These are phyloP conservation scores for Lagenidium giganteum DNA, from an alignment of 352 stramenopile genomes.

Conservation along the genomic window DNA sequence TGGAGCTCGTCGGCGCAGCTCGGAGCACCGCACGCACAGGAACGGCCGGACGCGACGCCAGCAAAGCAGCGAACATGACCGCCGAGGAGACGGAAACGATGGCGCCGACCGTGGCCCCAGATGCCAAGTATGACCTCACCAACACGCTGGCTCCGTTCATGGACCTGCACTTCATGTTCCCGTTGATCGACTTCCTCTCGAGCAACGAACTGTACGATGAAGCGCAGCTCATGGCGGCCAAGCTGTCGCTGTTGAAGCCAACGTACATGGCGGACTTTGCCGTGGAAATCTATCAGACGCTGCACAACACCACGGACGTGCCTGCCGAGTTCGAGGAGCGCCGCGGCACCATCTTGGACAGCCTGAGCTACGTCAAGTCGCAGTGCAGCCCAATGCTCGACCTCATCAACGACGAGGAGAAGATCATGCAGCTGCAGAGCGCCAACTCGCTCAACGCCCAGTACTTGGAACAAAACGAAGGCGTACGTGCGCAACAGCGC, in stretches of 20 bases:
- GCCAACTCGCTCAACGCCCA: conserved; percentile 76
- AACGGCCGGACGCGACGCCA: too few species aligned
- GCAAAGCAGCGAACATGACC: too few species aligned
- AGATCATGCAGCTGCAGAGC: conserved; percentile 82
- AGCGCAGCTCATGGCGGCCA: conserved; percentile 83
- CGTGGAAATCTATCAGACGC: conserved; percentile 93
- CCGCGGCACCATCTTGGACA: conserved; percentile 67
- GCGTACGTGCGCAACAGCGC: conserved; percentile 30
- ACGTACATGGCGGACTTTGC: conserved; percentile 98
- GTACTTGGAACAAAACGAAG: conserved; percentile 78
- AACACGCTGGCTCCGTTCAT: conserved; percentile 93
- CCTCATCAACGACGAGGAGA: conserved; percentile 82
- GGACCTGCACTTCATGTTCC: conserved; percentile 98
- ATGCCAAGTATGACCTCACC: conserved; percentile 92
- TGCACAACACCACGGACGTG: conserved; percentile 79
- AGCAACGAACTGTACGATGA: conserved; percentile 92
- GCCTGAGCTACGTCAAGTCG: conserved; percentile 68
- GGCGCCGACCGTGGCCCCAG: conserved; percentile 33
- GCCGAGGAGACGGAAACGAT: conserved; percentile 34
- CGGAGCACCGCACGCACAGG: too few species aligned
- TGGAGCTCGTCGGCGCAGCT: too few species aligned
- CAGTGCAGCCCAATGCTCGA: conserved; percentile 73
- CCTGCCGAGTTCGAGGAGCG: conserved; percentile 81
- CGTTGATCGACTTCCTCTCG: conserved; percentile 93
- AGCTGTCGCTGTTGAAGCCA: conserved; percentile 90